These are phyloP conservation scores for Yamadazyma taylorii DNA, from an alignment of 1,139 yeast genomes.

Conservation along the genomic window DNA sequence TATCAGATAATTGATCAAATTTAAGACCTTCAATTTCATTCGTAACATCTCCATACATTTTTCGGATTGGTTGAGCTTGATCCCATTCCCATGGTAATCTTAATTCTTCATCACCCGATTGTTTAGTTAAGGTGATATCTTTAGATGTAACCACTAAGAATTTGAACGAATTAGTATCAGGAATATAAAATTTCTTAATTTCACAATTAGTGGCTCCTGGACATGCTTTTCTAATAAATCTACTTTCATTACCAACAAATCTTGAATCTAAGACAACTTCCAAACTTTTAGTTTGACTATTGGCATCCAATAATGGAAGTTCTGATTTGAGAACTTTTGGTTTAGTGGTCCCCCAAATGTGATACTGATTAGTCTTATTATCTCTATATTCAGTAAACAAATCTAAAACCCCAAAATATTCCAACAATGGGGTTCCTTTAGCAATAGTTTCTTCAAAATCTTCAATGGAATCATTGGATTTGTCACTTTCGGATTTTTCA, in stretches of 20 bases:
- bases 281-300: slow-evolving; percentile 15
- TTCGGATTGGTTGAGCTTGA: slow-evolving; percentile 65
- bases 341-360: slow-evolving; percentile 80
- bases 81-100: slow-evolving; percentile 93
- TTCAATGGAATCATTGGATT: slow-evolving; percentile 1
- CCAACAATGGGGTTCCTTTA: slow-evolving; percentile 55
- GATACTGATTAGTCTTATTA: slow-evolving; percentile 74
- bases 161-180: slow-evolving; percentile 44
- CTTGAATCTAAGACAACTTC: slow-evolving; percentile 78
- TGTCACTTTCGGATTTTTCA: slow-evolving; percentile 9
- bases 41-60: slow-evolving; percentile 34
- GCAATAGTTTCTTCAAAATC: slow-evolving; percentile 32
- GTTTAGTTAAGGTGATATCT: slow-evolving; percentile 41
- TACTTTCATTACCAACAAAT: slow-evolving; percentile 69
- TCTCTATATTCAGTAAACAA: slow-evolving; percentile 59
- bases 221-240: slow-evolving; percentile 79
- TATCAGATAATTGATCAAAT: slow-evolving; percentile 50
- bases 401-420: slow-evolving; percentile 74
- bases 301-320: slow-evolving; percentile 30
- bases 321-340: slow-evolving; percentile 62
- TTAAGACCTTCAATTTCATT: slow-evolving; percentile 28
- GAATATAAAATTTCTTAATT: slow-evolving; percentile 53
- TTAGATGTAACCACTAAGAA: slow-evolving; percentile 61
- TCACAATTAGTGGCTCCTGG: slow-evolving; percentile 64
- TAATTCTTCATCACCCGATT: slow-evolving; percentile 55